Evolutionary conservation across 225 moss, liverwort and hornwort genomes (phyloP), one percentile per base, ranked within the genome.

Genomic region (Polytrichum formosum): DNA sequence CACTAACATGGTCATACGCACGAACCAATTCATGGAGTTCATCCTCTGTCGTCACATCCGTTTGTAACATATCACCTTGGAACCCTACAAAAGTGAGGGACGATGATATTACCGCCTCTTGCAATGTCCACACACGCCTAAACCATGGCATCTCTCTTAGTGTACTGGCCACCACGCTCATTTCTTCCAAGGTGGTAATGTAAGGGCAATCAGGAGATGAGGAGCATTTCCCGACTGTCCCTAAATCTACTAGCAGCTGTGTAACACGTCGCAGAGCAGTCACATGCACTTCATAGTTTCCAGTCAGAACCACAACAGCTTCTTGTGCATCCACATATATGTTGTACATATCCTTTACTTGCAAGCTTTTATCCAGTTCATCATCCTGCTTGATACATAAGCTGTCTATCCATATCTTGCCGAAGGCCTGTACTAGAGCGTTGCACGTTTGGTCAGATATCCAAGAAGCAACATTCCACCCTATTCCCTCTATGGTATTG

Each of bases 371-470:
- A 66, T 70, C 76, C 54, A 35, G 27, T 20, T 70, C 17, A 27
- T 65, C 26, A 70, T 18, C 65, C 59, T 76, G 76, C 56, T 76
- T 65, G 70, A 76, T 64, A 65, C 70, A 76, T 70, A 76, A 60
- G 70, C 76, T 70, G 46, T 76, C 76, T 69, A 75, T 75, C 56
- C 64, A 70, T 22, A 70, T 64, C 26, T 33, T 56, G 26, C 27
- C 16, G 58, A 64, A 76, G 22, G 65, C 70, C 19, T 65, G 65
- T 37, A 76, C 56, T 5, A 76, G 2, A 8, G 65, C 65, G 70
- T 65, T 70, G 37, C 76, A 76, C n/a, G 27, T 37, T 20, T 70
- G 35, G 21, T 31, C 19, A 35, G 64, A 70, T 75, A 75, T 28
- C 75, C 75, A 73, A 37, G 73, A 66, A 22, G 73, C 66, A 55